A percentile compares a stretch with the other conserved stretches of the same genome.
phyloP scores from a whole-genome alignment of 768 basidiomycete genomes.

The Naganishia vishniacii region DNA sequence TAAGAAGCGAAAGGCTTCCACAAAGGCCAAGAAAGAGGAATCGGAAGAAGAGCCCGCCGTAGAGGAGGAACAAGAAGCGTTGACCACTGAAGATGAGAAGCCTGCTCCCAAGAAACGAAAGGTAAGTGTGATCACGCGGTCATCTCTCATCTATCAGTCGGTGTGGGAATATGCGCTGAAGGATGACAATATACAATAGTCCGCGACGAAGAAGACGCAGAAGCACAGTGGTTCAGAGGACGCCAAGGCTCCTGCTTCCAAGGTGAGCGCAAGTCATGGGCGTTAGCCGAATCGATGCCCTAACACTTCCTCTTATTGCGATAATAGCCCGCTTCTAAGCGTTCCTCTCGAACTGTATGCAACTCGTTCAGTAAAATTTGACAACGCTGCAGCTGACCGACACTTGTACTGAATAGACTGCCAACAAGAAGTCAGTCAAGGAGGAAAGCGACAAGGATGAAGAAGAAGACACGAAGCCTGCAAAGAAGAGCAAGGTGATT shows the following conservation, averaged over 20 bases:
- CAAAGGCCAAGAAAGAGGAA: conserved; percentile 22
- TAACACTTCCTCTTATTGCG: too few relatives aligned
- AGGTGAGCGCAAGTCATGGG: background rate
- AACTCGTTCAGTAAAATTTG: background rate
- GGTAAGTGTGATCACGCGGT: background rate
- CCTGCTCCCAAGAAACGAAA: conserved; percentile 14
- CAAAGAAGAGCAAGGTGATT: conserved; percentile 13
- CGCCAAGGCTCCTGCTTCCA: conserved; percentile 10
- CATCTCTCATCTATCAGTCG: background rate
- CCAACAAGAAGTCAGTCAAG: conserved; percentile 22
- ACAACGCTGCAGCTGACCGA: too few relatives aligned
- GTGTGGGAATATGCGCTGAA: background rate
- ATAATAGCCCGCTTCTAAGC: conserved; percentile 6
- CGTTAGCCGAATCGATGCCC: background rate
- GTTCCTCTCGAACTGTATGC: conserved; percentile 19
- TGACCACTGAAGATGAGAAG: conserved; percentile 11
- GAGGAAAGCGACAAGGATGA: conserved; percentile 19
- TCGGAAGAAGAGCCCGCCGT: background rate
- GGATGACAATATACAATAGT: too few relatives aligned
- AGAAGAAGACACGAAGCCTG: background rate
- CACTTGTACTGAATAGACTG: conserved; percentile 5
- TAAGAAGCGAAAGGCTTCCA: conserved; percentile 17
- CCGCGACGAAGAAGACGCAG: conserved; percentile 4
- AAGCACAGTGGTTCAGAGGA: conserved; percentile 9
- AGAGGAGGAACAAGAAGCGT: background rate